Conservation (phyloP, 2,329 filamentous ascomycete species). For the Cyclaneusma minus region DNA sequence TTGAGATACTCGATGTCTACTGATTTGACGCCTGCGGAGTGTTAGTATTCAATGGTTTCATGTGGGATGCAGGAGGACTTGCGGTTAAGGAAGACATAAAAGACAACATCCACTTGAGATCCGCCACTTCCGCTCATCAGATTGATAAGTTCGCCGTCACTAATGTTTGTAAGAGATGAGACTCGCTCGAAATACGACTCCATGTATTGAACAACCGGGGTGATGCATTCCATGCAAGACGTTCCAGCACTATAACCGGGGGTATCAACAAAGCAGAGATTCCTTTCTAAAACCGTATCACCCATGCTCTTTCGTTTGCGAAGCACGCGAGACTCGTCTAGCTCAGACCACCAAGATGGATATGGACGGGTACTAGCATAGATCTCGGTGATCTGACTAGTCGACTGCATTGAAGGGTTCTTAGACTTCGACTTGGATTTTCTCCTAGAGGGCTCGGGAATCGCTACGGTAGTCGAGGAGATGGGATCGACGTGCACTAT, state of each 20-base stretch:
- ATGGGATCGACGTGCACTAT: conserved; percentile 83
- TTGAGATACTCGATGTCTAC: conserved; percentile 59
- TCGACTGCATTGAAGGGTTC: conserved; percentile 12
- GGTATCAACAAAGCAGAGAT: conserved; percentile 87
- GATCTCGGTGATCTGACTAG: conserved; percentile 43
- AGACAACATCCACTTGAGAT: conserved; percentile 66
- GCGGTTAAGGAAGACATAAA: conserved; percentile 71
- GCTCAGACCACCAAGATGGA: conserved; percentile 76
- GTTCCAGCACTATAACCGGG: conserved; percentile 42
- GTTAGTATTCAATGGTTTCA: conserved; percentile 6
- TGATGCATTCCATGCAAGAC: conserved; percentile 39
- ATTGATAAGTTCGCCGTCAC: conserved; percentile 59
- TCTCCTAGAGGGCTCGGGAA: conserved; percentile 11
- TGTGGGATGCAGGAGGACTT: conserved; percentile 17
- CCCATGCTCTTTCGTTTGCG: conserved; percentile 54
- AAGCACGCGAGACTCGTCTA: conserved; percentile 47
- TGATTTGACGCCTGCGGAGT: conserved; percentile 33
- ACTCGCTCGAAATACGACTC: conserved; percentile 52
- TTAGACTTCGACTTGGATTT: conserved; percentile 14
- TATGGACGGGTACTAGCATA: conserved; percentile 73
- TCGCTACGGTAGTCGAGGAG: conserved; percentile 17
- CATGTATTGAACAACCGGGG: conserved; percentile 53
- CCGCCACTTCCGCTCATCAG: conserved; percentile 72
- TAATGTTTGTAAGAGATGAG: conserved; percentile 42
- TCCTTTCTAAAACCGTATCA: conserved; percentile 72